Evolutionary conservation across 768 basidiomycete species (phyloP).

Genomic region (Leccinum aurantiacum): DNA sequence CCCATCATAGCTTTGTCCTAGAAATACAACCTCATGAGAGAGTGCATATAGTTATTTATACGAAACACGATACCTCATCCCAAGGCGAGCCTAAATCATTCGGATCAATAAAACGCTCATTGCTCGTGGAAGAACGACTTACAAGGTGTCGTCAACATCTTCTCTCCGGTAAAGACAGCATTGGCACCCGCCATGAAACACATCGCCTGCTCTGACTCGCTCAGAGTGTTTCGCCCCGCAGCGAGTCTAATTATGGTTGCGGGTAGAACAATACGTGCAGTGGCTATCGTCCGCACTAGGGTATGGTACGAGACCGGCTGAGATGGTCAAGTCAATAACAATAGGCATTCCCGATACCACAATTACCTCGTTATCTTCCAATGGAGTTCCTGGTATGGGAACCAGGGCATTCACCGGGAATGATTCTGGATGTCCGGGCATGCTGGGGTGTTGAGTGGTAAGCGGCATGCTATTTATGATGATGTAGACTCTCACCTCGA

Average conservation of each 20-base stretch:
- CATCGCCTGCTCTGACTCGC: constrained; percentile 93
- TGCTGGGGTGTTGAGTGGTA: constrained; percentile 43
- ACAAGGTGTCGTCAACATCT: constrained; percentile 98
- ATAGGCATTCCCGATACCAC: neutral
- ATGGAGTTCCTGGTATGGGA: constrained; percentile 90
- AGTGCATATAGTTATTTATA: neutral
- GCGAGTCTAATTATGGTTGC: constrained; percentile 93
- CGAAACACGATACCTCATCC: constrained; percentile 66
- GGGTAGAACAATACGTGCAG: constrained; percentile 89
- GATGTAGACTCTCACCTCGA: constrained; percentile 60
- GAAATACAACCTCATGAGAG: constrained; percentile 6
- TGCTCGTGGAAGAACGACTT: constrained; percentile 33
- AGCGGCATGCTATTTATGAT: constrained; percentile 2
- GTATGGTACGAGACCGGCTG: constrained; percentile 82
- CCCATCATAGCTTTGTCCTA: constrained; percentile 93
- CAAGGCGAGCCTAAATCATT: constrained; percentile 72
- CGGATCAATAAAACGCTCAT: constrained; percentile 6
- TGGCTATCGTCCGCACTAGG: constrained; percentile 91
- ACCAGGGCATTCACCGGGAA: constrained; percentile 98
- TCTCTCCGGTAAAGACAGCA: constrained; percentile 97
- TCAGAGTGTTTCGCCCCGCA: constrained; percentile 86
- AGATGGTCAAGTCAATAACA: constrained; percentile 15
- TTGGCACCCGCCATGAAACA: constrained; percentile 99
- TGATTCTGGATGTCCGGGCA: constrained; percentile 96
- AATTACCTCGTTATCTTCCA: constrained; percentile 84